These are phyloP conservation scores for Fusarium beomiforme DNA, from an alignment of 2,329 filamentous ascomycete species.

Conservation along the genomic window DNA sequence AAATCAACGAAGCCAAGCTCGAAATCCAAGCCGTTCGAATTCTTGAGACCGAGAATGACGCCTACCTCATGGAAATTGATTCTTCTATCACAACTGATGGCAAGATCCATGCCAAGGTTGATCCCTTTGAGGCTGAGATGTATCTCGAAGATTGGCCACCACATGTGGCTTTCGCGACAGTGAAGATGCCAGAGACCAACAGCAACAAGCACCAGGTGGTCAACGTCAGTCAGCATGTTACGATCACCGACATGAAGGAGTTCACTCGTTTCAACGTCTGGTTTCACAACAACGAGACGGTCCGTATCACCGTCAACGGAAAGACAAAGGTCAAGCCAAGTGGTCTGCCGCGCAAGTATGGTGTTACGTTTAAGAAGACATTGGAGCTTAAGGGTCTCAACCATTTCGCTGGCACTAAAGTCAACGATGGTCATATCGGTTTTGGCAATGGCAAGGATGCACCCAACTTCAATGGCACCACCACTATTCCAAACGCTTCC, in stretches of 20 bases:
- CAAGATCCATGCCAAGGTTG: conserved; percentile 61
- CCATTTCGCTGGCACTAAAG: conserved; percentile 63
- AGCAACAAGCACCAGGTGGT: conserved; percentile 60
- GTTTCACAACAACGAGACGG: conserved; percentile 61
- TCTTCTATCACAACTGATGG: conserved; percentile 64
- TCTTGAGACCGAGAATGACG: conserved; percentile 55
- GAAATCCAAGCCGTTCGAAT: conserved; percentile 62
- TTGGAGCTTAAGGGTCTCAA: conserved; percentile 62
- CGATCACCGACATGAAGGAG: conserved; percentile 58
- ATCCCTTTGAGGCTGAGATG: conserved; percentile 62
- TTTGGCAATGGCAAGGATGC: conserved; percentile 52
- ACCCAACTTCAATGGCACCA: conserved; percentile 70
- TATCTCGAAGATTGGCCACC: conserved; percentile 62
- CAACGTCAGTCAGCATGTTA: conserved; percentile 61
- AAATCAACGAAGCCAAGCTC: conserved; percentile 63
- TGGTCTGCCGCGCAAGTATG: conserved; percentile 59
- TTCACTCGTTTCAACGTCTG: conserved; percentile 65
- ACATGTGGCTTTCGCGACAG: conserved; percentile 59
- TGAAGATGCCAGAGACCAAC: conserved; percentile 63
- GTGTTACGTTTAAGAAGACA: conserved; percentile 66
- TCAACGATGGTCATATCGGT: conserved; percentile 61
- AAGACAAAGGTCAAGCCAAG: conserved; percentile 61
- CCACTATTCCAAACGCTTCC: conserved; percentile 71
- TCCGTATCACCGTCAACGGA: conserved; percentile 63
- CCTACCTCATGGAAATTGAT: conserved; percentile 64